Evolutionary conservation across 495 filamentous ascomycete species (phyloP).

Genomic region (Staphylotrichum tortipilum): DNA sequence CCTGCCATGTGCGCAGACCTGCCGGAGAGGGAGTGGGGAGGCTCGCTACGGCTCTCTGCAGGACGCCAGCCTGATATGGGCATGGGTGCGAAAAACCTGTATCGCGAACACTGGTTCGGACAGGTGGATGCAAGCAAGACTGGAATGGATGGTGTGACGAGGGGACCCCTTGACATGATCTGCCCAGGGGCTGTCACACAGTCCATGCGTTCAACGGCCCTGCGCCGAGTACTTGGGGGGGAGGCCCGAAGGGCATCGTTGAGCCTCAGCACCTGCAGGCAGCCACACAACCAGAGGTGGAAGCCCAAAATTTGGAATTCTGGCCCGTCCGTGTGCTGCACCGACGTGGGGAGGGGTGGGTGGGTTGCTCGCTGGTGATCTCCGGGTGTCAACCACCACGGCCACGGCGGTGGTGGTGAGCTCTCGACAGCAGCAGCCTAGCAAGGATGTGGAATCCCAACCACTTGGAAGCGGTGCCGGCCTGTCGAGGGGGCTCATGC

Average conservation of each 20-base stretch:
- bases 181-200: constrained; percentile 13
- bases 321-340: too few relatives aligned
- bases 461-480: constrained; percentile 2
- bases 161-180: constrained; percentile 17
- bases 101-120: constrained; percentile 14
- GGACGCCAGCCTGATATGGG: neutral
- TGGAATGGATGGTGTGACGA: constrained; percentile 6
- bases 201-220: constrained; percentile 1
- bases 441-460: neutral
- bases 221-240: neutral
- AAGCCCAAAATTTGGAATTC: too few relatives aligned
- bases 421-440: too few relatives aligned
- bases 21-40: neutral
- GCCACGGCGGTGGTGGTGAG: too few relatives aligned
- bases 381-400: too few relatives aligned
- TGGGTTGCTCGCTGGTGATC: too few relatives aligned
- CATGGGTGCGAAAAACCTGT: neutral
- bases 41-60: neutral
- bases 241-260: neutral
- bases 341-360: too few relatives aligned
- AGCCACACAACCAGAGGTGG: too few relatives aligned
- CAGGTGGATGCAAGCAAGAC: constrained; percentile 12
- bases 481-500: neutral
- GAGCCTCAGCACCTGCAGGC: neutral
- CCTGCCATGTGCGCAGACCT: neutral